Conservation (phyloP, 108 stramenopile genomes). For the Schizochytrium sp. region DNA sequence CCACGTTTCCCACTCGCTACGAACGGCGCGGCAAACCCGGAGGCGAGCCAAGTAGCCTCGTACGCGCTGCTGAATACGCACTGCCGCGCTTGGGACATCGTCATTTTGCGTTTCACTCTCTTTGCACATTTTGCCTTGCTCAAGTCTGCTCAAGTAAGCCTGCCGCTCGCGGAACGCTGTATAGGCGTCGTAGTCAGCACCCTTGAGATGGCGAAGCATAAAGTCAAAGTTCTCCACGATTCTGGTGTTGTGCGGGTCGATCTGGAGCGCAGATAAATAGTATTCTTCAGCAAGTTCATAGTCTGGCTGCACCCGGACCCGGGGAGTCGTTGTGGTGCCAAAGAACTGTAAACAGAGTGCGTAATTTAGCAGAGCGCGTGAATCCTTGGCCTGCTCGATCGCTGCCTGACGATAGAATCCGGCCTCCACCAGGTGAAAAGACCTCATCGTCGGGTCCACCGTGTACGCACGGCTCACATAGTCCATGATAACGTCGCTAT, state of each 20-base stretch:
- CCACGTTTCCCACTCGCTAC: background rate
- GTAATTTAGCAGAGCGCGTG: background rate
- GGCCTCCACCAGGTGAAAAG: background rate
- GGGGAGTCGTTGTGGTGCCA: background rate
- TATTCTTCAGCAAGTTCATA: background rate
- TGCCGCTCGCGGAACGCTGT: background rate
- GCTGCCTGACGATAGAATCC: background rate
- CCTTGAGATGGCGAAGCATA: background rate
- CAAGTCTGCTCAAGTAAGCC: background rate
- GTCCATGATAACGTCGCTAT: background rate
- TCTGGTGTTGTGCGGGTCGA: background rate
- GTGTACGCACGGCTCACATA: background rate
- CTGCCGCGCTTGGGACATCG: background rate
- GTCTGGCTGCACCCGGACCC: background rate
- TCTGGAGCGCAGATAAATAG: background rate
- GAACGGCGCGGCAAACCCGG: background rate
- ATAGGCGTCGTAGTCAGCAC: background rate
- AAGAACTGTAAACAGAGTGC: background rate
- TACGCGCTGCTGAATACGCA: background rate
- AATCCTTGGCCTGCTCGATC: background rate
- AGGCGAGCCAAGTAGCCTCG: background rate
- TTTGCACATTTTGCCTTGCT: background rate
- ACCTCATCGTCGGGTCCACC: background rate
- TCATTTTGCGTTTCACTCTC: background rate
- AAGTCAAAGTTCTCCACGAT: conserved; percentile 11